Conservation (phyloP, 192 early-diverging fungal species). For the Linnemannia zychae region DNA sequence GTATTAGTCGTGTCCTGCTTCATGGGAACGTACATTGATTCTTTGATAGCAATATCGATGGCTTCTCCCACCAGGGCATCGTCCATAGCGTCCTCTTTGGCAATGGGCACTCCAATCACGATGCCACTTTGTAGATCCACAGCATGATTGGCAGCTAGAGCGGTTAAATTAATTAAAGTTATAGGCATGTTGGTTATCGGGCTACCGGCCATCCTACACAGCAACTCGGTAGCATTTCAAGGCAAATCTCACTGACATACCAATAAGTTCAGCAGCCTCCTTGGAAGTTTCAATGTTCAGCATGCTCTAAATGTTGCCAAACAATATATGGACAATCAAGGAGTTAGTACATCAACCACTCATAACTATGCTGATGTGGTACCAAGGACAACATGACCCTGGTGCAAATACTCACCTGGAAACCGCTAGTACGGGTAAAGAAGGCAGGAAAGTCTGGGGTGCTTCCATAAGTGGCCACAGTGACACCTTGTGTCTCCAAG, state of each 20-base stretch:
- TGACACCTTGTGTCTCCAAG: constrained; percentile 94
- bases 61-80: constrained; percentile 75
- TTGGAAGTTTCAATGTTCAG: constrained; percentile 62
- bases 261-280: constrained; percentile 70
- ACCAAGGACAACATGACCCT: not conserved
- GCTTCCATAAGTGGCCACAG: constrained; percentile 83
- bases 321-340: not conserved
- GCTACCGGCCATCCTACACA: not conserved
- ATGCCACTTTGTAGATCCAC: constrained; percentile 83
- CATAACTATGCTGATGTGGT: not conserved
- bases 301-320: constrained; percentile 57
- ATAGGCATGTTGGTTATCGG: not conserved
- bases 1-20: not conserved
- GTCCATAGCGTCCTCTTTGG: constrained; percentile 70
- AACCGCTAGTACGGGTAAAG: constrained; percentile 84
- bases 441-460: constrained; percentile 89
- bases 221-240: not conserved
- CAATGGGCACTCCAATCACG: constrained; percentile 93
- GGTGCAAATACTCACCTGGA: constrained; percentile 58
- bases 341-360: not conserved
- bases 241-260: constrained; percentile 32
- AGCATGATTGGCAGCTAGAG: constrained; percentile 66
- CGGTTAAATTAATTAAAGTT: not conserved
- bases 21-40: constrained; percentile 66
- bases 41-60: constrained; percentile 77